Evolutionary conservation across 225 moss, liverwort and hornwort species (phyloP).

Genomic region (Bryoerythrophyllum caledonicum): DNA sequence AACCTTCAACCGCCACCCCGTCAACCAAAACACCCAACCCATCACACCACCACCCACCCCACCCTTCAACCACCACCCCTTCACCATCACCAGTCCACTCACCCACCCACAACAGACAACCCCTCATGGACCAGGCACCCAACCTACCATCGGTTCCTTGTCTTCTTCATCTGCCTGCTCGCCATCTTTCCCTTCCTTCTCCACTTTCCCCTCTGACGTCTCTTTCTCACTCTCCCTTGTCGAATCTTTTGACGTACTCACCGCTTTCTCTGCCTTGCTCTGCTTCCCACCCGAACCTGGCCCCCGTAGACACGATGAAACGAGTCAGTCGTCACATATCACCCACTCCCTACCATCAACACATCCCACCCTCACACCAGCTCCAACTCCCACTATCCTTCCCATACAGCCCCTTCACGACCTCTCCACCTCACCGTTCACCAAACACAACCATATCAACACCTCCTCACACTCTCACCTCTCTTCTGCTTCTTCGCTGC

Average conservation of each 20-base stretch:
- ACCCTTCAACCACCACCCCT: too few species aligned
- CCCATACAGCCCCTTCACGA: neutral
- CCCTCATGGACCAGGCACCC: neutral
- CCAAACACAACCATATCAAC: neutral
- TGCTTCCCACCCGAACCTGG: conserved; percentile 44
- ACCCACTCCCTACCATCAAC: neutral
- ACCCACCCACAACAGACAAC: neutral
- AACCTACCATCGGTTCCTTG: conserved; percentile 53
- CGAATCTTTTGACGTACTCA: conserved; percentile 43
- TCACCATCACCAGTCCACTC: conserved; percentile 1
- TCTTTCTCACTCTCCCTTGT: conserved; percentile 42
- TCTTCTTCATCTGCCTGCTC: conserved; percentile 30
- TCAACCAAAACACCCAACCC: neutral
- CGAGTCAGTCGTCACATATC: neutral
- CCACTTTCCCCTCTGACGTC: conserved; percentile 26
- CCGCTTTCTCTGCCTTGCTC: conserved; percentile 46
- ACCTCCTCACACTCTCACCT: conserved; percentile 13
- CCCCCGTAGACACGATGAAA: neutral
- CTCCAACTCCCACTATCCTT: neutral
- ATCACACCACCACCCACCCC: neutral
- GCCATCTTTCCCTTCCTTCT: conserved; percentile 27
- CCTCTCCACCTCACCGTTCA: neutral
- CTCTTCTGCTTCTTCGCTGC: conserved; percentile 39
- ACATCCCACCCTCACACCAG: neutral
- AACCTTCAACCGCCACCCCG: conserved; percentile 19